Evolutionary conservation across 768 basidiomycete species (phyloP), one percentile per base, ranked within the genome.

Genomic region (Naganishia vishniacii): DNA sequence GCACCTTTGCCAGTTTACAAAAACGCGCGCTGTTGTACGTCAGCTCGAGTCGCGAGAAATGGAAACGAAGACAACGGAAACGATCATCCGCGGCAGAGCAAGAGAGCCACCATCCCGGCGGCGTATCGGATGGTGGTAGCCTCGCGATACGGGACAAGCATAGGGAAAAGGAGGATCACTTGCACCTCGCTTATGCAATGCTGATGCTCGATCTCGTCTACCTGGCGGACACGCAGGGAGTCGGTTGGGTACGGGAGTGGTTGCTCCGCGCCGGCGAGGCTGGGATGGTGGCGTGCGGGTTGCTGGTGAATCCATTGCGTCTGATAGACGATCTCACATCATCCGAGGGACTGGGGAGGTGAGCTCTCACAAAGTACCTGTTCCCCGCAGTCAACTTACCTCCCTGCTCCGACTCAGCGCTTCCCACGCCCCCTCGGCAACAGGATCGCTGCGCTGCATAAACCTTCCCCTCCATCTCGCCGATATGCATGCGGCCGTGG

Each of bases 121-220:
- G 28, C 41, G 9, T 12, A 11, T 4, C n/a, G 32, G 26, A n/a
- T 20, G n/a, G 31, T 9, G 4, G 31, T n/a, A n/a, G 7, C 7
- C 4, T 34, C 15, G 26, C 16, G 15, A 34, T 31, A 13, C 41
- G 48, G 60, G 65, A 66, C 44, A 66, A 66, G 26, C 45, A 60
- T 31, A 48, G 25, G 26, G 32, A 53, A 20, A 66, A 66, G 60
- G 65, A 66, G 44, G 65, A 66, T 26, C 59, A 61, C 47, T n/a
- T 66, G 65, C 31, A 53, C 3, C 16, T 60, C 13, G 48, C 37
- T n/a, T 66, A 53, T 45, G 26, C 65, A 9, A 66, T 66, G 65
- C 16, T 66, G 6, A 18, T 32, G n/a, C 48, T 45, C 41, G 45
- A 66, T 23, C 16, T 66, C n/a, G n/a, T 45, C 8, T 66, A 51